phyloP scores from a whole-genome alignment of 441 rosid genomes.

The Corymbia citriodora region DNA sequence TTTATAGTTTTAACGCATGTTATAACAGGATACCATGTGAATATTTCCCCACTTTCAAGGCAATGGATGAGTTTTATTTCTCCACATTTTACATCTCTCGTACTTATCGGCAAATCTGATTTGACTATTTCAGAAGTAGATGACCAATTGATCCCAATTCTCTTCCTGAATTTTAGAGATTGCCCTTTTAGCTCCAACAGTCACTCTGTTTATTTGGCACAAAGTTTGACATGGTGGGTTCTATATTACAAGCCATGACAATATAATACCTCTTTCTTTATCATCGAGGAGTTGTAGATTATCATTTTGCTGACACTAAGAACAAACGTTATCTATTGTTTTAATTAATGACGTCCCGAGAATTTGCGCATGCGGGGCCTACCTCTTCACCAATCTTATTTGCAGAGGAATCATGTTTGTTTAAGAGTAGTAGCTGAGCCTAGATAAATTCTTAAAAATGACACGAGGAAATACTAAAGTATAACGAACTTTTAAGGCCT shows the following conservation, averaged over 20 bases:
- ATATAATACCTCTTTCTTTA: neutral
- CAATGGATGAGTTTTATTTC: neutral
- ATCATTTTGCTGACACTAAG: neutral
- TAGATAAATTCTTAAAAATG: neutral
- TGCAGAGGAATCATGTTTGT: neutral
- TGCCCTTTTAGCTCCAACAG: too few species aligned
- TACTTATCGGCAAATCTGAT: too few species aligned
- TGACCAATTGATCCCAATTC: too few species aligned
- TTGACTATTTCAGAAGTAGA: too few species aligned
- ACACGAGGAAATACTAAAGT: neutral
- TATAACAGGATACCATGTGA: conserved; percentile 17
- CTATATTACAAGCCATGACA: neutral
- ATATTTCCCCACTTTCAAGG: conserved; percentile 1
- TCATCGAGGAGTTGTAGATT: neutral
- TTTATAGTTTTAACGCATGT: conserved; percentile 14
- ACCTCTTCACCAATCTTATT: neutral
- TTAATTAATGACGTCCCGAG: neutral
- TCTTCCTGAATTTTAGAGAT: too few species aligned
- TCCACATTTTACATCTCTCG: neutral
- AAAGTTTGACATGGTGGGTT: too few species aligned
- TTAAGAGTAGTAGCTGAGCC: neutral
- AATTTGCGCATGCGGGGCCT: neutral
- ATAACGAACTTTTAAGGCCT: neutral
- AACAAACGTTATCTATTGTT: neutral
- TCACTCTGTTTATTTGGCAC: too few species aligned